Conservation (phyloP, 108 stramenopile species). For the Cylindrotheca fusiformis region DNA sequence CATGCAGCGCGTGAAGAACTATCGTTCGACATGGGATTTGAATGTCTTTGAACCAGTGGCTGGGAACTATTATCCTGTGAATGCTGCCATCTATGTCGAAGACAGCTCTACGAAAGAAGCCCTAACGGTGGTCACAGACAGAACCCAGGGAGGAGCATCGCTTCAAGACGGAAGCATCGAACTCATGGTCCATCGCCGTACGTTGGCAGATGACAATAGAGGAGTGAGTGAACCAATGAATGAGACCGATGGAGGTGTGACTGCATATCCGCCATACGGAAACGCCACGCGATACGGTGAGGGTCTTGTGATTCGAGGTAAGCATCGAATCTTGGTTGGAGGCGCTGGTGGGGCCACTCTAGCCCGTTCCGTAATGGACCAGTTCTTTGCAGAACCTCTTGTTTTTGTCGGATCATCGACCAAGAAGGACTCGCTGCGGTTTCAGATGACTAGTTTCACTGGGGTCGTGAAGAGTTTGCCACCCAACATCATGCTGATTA, state of each 20-base stretch:
- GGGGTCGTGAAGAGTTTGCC: slow-evolving; percentile 46
- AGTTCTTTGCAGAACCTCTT: slow-evolving; percentile 67
- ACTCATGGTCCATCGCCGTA: slow-evolving; percentile 93
- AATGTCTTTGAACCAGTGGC: slow-evolving; percentile 86
- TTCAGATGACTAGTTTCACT: slow-evolving; percentile 21
- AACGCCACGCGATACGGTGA: slow-evolving; percentile 78
- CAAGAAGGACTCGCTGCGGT: slow-evolving; percentile 1
- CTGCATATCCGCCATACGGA: slow-evolving; percentile 77
- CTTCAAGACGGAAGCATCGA: slow-evolving; percentile 82
- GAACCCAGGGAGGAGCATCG: slow-evolving; percentile 89
- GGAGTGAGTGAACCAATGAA: slow-evolving; percentile 83
- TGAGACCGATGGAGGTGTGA: slow-evolving; percentile 77
- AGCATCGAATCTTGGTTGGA: slow-evolving; percentile 77
- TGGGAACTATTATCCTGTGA: slow-evolving; percentile 96
- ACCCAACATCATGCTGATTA: slow-evolving; percentile 65
- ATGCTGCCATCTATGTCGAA: slow-evolving; percentile 86
- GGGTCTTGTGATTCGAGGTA: slow-evolving; percentile 81
- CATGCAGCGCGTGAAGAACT: slow-evolving; percentile 63
- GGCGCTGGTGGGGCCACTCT: slow-evolving; percentile 42
- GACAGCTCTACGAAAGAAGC: slow-evolving; percentile 35
- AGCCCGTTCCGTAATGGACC: slow-evolving; percentile 55
- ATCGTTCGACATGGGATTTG: slow-evolving; percentile 66
- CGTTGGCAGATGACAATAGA: slow-evolving; percentile 63
- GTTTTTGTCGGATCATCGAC: slow-evolving; percentile 54
- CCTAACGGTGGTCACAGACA: slow-evolving; percentile 77